A percentile compares a stretch with the other conserved stretches of the same genome.
Evolutionary conservation across 2,329 filamentous ascomycete species (phyloP).

Genomic region (Aspergillus spinulosporus): DNA sequence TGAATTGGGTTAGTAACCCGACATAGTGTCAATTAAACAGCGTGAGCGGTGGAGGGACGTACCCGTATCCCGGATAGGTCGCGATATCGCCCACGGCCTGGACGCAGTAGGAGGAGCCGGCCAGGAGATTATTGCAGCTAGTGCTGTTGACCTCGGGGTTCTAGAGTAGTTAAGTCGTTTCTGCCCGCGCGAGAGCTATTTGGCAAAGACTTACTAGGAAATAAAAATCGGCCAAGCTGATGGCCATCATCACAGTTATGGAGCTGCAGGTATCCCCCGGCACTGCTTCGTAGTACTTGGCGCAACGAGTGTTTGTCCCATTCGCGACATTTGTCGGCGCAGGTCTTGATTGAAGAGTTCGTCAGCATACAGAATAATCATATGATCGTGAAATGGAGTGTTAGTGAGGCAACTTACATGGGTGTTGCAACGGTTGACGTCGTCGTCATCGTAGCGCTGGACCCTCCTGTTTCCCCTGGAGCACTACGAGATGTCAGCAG

Average conservation of each 20-base stretch:
- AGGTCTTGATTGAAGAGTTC: background rate
- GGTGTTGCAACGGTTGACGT: conserved; percentile 1
- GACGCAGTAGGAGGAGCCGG: background rate
- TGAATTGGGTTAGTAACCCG: too few species aligned
- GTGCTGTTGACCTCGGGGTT: background rate
- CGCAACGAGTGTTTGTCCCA: background rate
- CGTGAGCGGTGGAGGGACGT: background rate
- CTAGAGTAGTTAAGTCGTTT: background rate
- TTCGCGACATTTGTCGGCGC: background rate
- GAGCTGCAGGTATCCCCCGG: background rate
- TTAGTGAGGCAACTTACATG: background rate
- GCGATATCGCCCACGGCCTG: background rate
- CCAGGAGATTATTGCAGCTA: background rate
- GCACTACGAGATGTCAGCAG: conserved; percentile 1
- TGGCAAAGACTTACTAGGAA: conserved; percentile 8
- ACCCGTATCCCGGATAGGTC: background rate
- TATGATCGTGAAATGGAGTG: background rate
- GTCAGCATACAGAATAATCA: background rate
- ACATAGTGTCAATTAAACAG: too few species aligned
- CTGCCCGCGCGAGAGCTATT: background rate
- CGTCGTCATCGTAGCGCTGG: background rate
- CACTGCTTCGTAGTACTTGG: background rate
- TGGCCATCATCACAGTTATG: conserved; percentile 7
- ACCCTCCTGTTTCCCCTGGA: conserved; percentile 1
- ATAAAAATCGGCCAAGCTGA: conserved; percentile 10